phyloP scores from a whole-genome alignment of 345 rosid species.

The Diplotaxis tenuifolia region DNA sequence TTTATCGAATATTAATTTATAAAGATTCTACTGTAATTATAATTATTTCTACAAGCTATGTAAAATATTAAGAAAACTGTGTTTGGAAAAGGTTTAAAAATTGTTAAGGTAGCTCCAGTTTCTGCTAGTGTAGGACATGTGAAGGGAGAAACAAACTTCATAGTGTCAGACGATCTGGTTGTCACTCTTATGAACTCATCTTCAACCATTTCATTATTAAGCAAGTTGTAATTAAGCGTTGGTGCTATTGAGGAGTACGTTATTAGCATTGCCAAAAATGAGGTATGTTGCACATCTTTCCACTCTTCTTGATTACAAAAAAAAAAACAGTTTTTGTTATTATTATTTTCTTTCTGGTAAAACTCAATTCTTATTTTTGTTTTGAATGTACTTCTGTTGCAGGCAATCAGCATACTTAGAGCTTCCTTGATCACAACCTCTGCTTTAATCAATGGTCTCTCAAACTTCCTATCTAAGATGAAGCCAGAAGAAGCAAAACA shows the following conservation, averaged over 20 bases:
- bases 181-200: slow-evolving; percentile 27
- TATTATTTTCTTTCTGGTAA: too few relatives aligned
- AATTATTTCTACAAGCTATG: too few relatives aligned
- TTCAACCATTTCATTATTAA: slow-evolving; percentile 9
- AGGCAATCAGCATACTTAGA: slow-evolving; percentile 20
- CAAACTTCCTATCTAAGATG: background rate
- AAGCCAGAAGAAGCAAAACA: background rate
- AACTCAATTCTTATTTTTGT: background rate
- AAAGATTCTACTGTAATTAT: too few relatives aligned
- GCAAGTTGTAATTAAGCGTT: slow-evolving; percentile 7
- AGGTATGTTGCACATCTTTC: background rate
- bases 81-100: rapidly evolving
- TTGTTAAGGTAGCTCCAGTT: background rate
- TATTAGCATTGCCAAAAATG: slow-evolving; percentile 13
- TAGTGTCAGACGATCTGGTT: slow-evolving; percentile 20
- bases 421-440: slow-evolving; percentile 22
- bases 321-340: too few relatives aligned
- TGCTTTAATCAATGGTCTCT: slow-evolving; percentile 23
- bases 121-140: background rate
- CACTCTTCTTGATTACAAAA: background rate
- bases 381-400: background rate
- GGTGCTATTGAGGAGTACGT: slow-evolving; percentile 18
- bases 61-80: background rate
- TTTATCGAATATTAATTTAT: too few relatives aligned
- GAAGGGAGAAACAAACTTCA: slow-evolving; percentile 13